Base-by-base conservation (phyloP, 1,284 basidiomycete genomes). In the Cryptococcus wingfieldii region DNA sequence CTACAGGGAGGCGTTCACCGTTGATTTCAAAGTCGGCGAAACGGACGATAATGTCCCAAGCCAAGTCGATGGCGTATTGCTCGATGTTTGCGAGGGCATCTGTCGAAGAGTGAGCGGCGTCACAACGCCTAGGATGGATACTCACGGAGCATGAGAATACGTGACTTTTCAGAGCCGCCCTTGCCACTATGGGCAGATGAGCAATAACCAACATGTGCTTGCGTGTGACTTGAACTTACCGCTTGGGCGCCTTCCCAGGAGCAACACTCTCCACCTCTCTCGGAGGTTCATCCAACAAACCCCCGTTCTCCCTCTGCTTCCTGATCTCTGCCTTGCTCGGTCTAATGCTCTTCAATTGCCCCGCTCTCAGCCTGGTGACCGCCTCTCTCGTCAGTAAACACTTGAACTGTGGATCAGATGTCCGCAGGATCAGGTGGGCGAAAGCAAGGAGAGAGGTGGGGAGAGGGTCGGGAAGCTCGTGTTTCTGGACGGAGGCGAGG, bases 11-110 rank as follows among this genome's bases (percentile, higher is more conserved):
- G 2, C 84, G 81, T 45, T 74, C 64, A 2, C 77, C 76, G 34
- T 73, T 58, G 28, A 76, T 58, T 42, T 69, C 63, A 18, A 66
- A 58, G 38, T 72, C 66, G 0, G 87, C 87, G 65, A 87, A 89
- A 4, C 89, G 83, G 3, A 85, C 89, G 67, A 91, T 89, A 59
- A 90, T 90, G 67, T 89, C 87, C 87, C 88, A 90, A 82, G 87
- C 86, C 7, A 89, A 80, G 65, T 90, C 87, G 56, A 89, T 88
- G 0, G 90, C 90, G 87, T 89, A 95, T 69, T 91, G 90, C 67
- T 93, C 90, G 51, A 95, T 91, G 70, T 91, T 91, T 1, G 90
- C 90, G 5, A 93, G 78, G 2, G 89, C 88, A 51, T 76, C 68
- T 71, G 55, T 28, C n/a, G 7, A 34, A 7, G 10, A 10, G 31